Evolutionary conservation across 2,329 filamentous ascomycete genomes (phyloP).

Genomic region (Berkeleyomyces rouxiae): DNA sequence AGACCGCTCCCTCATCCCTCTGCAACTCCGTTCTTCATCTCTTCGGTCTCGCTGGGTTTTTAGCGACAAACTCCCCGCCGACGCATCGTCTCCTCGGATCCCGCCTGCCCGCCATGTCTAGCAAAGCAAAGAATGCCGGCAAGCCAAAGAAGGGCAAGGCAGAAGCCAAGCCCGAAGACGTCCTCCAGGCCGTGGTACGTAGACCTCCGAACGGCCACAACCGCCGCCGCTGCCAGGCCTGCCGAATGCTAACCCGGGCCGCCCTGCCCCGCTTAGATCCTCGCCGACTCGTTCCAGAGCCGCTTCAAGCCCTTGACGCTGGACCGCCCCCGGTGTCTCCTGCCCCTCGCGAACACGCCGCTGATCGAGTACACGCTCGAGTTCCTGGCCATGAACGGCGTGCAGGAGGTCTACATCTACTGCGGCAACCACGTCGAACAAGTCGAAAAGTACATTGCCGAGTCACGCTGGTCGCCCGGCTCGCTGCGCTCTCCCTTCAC

Average conservation of each 20-base stretch:
- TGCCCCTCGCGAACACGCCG: conserved; percentile 83
- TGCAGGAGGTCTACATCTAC: conserved; percentile 89
- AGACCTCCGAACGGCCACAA: conserved; percentile 12
- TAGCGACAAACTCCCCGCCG: not conserved
- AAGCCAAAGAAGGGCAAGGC: conserved; percentile 38
- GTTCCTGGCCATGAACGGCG: conserved; percentile 84
- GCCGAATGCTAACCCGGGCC: not conserved
- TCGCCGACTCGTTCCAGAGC: conserved; percentile 89
- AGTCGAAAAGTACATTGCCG: conserved; percentile 70
- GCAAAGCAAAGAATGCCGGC: conserved; percentile 18
- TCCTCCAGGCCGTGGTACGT: conserved; percentile 40
- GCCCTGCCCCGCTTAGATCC: conserved; percentile 39
- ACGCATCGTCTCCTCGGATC: not conserved
- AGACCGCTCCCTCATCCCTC: not conserved
- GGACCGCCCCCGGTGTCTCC: conserved; percentile 80
- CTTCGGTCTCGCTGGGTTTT: not conserved
- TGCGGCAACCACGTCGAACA: conserved; percentile 74
- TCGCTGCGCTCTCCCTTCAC: conserved; percentile 50
- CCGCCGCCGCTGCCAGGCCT: not conserved
- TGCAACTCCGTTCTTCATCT: not conserved
- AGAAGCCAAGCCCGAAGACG: conserved; percentile 40
- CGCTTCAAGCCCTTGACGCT: conserved; percentile 79
- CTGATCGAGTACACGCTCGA: conserved; percentile 96
- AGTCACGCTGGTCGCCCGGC: conserved; percentile 52
- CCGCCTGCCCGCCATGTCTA: conserved; percentile 5